Conservation (phyloP, 495 filamentous ascomycete genomes). For the Xylaria longipes region DNA sequence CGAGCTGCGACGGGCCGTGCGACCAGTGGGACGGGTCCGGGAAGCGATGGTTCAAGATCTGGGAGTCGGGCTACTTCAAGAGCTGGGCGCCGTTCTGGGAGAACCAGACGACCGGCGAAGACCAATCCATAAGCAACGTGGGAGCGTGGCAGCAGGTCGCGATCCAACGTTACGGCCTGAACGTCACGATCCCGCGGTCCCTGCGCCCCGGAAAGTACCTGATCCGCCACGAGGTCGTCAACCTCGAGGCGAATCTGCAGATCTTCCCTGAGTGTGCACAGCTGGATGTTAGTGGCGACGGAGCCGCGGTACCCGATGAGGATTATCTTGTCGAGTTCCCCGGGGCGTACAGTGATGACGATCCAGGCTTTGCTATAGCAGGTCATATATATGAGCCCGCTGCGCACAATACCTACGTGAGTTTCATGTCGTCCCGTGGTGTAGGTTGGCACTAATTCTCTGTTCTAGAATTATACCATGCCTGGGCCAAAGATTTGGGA, state of each 20-base stretch:
- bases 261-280: neutral
- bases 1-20: slow-evolving; percentile 42
- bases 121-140: neutral
- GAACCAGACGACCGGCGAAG: neutral
- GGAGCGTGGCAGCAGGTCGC: neutral
- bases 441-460: neutral
- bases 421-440: neutral
- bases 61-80: slow-evolving; percentile 19
- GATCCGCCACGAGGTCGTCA: neutral
- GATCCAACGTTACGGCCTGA: neutral
- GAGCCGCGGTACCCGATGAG: neutral
- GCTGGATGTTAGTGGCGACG: neutral
- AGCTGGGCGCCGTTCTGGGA: neutral
- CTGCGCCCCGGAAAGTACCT: neutral
- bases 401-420: neutral
- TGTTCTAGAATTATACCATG: neutral
- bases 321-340: neutral
- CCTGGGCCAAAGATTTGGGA: neutral
- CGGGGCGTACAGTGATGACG: neutral
- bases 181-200: neutral
- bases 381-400: neutral
- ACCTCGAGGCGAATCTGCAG: neutral
- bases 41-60: slow-evolving; percentile 58
- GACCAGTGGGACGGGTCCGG: slow-evolving; percentile 42
- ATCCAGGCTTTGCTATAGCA: neutral